Evolutionary conservation across 768 basidiomycete genomes (phyloP).

Genomic region (Dentipellis fragilis): DNA sequence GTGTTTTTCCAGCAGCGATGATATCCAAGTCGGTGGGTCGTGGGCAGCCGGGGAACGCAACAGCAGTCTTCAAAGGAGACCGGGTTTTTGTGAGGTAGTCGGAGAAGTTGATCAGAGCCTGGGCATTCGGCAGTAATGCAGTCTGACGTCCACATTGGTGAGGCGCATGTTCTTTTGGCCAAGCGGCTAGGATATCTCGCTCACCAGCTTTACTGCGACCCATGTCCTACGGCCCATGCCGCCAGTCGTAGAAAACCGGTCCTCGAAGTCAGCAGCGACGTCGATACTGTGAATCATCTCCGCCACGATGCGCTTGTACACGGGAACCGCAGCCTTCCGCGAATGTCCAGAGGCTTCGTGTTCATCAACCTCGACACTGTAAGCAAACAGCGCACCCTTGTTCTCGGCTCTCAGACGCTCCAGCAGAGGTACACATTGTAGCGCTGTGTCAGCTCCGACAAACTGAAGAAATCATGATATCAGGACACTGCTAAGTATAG

Average conservation of each 20-base stretch:
- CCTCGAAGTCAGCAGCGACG: conserved; percentile 75
- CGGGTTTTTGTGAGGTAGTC: conserved; percentile 41
- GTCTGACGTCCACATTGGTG: conserved; percentile 29
- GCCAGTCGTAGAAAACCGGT: conserved; percentile 18
- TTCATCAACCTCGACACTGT: conserved; percentile 80
- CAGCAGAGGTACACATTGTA: conserved; percentile 57
- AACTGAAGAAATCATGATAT: conserved; percentile 37
- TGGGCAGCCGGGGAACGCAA: conserved; percentile 66
- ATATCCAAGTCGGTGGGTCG: conserved; percentile 47
- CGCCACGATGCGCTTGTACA: conserved; percentile 54
- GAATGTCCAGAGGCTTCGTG: conserved; percentile 30
- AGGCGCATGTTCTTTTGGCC: no score
- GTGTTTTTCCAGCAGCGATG: conserved; percentile 21
- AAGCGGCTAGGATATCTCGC: conserved; percentile 12
- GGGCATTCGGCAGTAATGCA: conserved; percentile 56
- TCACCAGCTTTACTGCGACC: conserved; percentile 78
- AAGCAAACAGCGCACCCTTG: conserved; percentile 70
- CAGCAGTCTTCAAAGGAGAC: conserved; percentile 18
- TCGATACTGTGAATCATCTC: conserved; percentile 75
- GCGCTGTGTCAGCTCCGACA: conserved; percentile 79
- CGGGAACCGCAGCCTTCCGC: conserved; percentile 18
- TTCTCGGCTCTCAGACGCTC: conserved; percentile 50
- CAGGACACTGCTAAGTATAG: not conserved
- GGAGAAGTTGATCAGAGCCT: conserved; percentile 53
- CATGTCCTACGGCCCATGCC: conserved; percentile 49